These are phyloP conservation scores for Neopestalotiopsis clavispora DNA, from an alignment of 2,329 filamentous ascomycete genomes.

Conservation along the genomic window DNA sequence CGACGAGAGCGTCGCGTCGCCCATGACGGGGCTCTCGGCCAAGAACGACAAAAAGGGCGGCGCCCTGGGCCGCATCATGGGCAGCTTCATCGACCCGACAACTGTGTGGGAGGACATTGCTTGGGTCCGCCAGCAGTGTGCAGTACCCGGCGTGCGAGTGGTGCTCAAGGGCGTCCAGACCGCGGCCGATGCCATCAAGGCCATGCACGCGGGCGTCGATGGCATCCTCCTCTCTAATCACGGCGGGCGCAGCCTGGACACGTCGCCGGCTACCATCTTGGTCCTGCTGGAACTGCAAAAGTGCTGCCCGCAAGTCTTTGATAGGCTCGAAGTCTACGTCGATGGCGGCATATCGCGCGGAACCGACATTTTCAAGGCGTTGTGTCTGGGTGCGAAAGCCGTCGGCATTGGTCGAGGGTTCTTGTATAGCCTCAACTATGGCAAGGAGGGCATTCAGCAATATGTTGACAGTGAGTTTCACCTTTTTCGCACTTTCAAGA, in stretches of 20 bases:
- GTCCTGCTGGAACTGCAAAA: constrained; percentile 67
- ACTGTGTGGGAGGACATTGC: constrained; percentile 68
- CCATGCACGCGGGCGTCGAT: constrained; percentile 64
- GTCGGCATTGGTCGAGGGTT: constrained; percentile 68
- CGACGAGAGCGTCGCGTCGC: constrained; percentile 51
- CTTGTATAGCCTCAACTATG: constrained; percentile 65
- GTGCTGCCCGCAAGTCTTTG: constrained; percentile 64
- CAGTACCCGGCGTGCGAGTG: constrained; percentile 56
- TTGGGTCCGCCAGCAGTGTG: constrained; percentile 63
- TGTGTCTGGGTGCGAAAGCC: constrained; percentile 68
- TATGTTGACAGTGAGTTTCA: constrained; percentile 53
- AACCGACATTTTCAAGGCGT: constrained; percentile 69
- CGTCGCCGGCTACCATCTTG: constrained; percentile 58
- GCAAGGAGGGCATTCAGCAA: constrained; percentile 59
- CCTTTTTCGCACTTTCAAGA: not conserved
- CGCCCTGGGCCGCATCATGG: constrained; percentile 60
- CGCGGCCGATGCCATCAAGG: constrained; percentile 64
- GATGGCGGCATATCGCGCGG: constrained; percentile 71
- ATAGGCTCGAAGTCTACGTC: constrained; percentile 64
- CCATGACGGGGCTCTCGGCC: constrained; percentile 54
- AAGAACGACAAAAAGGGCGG: constrained; percentile 60
- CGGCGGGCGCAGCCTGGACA: constrained; percentile 63
- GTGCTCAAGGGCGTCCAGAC: constrained; percentile 75
- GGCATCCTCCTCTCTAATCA: constrained; percentile 75
- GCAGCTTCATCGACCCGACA: constrained; percentile 60